Evolutionary conservation across 2,329 filamentous ascomycete species (phyloP), one percentile per base, ranked within the genome.

Genomic region (Colletotrichum sojae): DNA sequence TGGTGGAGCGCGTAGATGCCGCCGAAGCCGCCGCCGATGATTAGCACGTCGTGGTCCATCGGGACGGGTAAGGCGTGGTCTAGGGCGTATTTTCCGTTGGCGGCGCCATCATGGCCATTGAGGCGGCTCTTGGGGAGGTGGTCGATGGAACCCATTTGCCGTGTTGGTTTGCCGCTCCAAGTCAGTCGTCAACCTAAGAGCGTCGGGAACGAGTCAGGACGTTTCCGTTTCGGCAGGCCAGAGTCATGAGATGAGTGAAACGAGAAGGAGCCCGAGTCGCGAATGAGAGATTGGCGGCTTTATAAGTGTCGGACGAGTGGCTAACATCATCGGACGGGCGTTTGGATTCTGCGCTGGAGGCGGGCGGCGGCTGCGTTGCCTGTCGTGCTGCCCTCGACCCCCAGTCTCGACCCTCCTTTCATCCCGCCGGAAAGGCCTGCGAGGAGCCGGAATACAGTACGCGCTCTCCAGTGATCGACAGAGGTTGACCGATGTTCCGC

Each of bases 1-100:
- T 74, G 74, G 57, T 83, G 76, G 5, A 84, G 77, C 16, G 70
- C 60, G 46, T 73, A 73, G 66, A 71, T 71, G 45, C 75, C 75
- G 13, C 70, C 70, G 53, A 76, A 77, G 25, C 75, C 75, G 15
- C 72, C 75, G 4, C 75, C 75, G 52, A 76, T 43, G 20, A 76
- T 71, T 9, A 75, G 66, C 25, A 73, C 72, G 22, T 76, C 75
- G 36, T 56, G 48, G 20, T 69, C 55, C 67, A 69, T 69, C 2
- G 13, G n/a, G 12, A 22, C 6, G 54, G 15, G 6, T 6, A 18
- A 15, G 18, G 25, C 13, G 18, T 27, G 20, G 16, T 36, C 4
- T 16, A 3, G 36, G 12, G 12, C 10, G 25, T 20, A 18, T 2
- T 22, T 39, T 18, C 25, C 36, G 36, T 20, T 12, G 43, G 13